A percentile compares a stretch with the other conserved stretches of the same genome.
These are phyloP conservation scores for Tuber microsphaerosporum DNA, from an alignment of 495 filamentous ascomycete genomes.

Conservation along the genomic window DNA sequence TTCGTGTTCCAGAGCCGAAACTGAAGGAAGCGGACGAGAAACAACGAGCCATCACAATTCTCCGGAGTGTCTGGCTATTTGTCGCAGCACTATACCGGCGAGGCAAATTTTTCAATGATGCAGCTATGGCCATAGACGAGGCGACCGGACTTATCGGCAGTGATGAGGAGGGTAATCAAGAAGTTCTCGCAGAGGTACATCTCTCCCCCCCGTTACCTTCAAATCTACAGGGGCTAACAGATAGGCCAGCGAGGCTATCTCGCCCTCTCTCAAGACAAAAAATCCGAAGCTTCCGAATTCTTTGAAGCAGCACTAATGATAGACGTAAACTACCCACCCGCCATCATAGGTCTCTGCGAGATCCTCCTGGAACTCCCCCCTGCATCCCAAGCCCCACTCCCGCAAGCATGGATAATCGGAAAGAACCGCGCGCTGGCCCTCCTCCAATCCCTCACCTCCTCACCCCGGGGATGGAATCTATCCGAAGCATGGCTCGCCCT, in stretches of 20 bases:
- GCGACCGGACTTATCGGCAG: conserved; percentile 59
- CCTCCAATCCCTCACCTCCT: conserved; percentile 70
- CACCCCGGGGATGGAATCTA: conserved; percentile 83
- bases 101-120: conserved; percentile 69
- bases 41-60: conserved; percentile 13
- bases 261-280: conserved; percentile 54
- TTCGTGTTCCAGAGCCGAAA: conserved; percentile 25
- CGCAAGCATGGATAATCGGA: conserved; percentile 43
- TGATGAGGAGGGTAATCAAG: conserved; percentile 17
- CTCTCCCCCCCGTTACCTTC: background rate
- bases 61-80: conserved; percentile 74
- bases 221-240: background rate
- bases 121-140: conserved; percentile 69
- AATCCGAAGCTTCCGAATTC: conserved; percentile 60
- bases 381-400: background rate
- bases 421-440: conserved; percentile 79
- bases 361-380: conserved; percentile 54
- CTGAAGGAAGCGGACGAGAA: conserved; percentile 38
- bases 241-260: conserved; percentile 58
- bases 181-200: conserved; percentile 23
- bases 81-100: conserved; percentile 81
- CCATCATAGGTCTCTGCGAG: conserved; percentile 73
- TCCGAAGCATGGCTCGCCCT: conserved; percentile 91
- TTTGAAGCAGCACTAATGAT: conserved; percentile 75
- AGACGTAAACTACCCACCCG: conserved; percentile 66